Evolutionary conservation across 495 filamentous ascomycete species (phyloP), one percentile per base, ranked within the genome.

Genomic region (Xylaria telfairii): DNA sequence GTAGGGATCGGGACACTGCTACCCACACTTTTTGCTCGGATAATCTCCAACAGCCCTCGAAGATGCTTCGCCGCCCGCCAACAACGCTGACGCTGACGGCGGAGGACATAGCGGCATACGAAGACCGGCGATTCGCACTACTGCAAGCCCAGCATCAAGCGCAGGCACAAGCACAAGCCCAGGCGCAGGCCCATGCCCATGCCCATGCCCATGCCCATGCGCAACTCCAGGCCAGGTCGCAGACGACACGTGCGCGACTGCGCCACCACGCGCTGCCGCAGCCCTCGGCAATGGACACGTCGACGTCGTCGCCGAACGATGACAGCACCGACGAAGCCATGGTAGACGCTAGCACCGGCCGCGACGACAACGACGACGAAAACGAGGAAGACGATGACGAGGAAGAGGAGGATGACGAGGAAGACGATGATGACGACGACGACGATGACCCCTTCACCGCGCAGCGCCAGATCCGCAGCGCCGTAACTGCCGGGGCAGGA

Each of bases 51-150:
- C 5, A 21, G 13, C 4, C 39, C 42, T 47, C 39, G 9, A 65
- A 57, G 21, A 96, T 96, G 93, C 90, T 96, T 68, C 93, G 93
- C 75, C 90, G 93, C 44, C 90, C 91, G 59, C 91, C 92, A 2
- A 96, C 93, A 6, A 85, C 89, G 34, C 92, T 96, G 71, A 86
- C 88, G 64, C 85, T 96, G 46, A 95, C 93, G 0, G 83, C 90
- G 12, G 92, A 95, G 80, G 93, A 96, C 76, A 80, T 96, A 47
- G 86, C 90, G 32, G 84, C 88, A 53, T 95, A 93, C 80, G 92
- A 94, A 81, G 92, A 95, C 74, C 75, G 81, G 6, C 77, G 82
- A 30, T 78, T 71, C 54, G 69, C 68, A 47, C 73, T 76, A 30
- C 51, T 65, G 7, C 71, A 78, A 70, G 69, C 70, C 57, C 73